Base-by-base conservation (phyloP, 768 basidiomycete species). In the Tylopilus rubrobrunneus region DNA sequence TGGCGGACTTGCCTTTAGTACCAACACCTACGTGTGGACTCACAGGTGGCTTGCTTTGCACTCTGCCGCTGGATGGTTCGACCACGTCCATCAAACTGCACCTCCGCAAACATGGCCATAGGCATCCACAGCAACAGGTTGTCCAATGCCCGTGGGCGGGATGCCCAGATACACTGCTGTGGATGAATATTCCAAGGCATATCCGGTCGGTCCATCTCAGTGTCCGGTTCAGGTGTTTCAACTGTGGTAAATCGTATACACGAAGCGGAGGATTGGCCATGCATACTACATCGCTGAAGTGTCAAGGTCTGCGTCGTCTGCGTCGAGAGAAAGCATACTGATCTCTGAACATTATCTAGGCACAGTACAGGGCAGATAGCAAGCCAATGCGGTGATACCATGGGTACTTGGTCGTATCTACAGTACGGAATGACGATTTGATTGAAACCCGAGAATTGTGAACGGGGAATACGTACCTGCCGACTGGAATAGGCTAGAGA, bases 171-270 rank as follows among this genome's bases (percentile, higher is more conserved):
- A 46, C 12, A n/a, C 3, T 64, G 36, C 37, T n/a, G 27, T 63
- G 62, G 62, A 45, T 36, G 49, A 63, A 51, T 17, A 46, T 61
- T 1, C 42, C 52, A 7, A 57, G 62, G 27, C 59, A 63, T 5
- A 52, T 63, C 40, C 53, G 41, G 10, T 61, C 59, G 4, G 12
- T 48, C 25, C 62, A 63, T 25, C 39, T 61, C 7, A 49, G 48
- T 17, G 40, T 64, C 39, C 43, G 52, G 15, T 52, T 58, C n/a
- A 28, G 4, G 5, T 58, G 59, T 19, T 7, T 7, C 15, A 41
- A 50, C 5, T 64, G 59, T 4, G 39, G 25, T 4, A 62, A 52
- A 28, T 1, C 7, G 2, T 63, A 60, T 27, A 54, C 54, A 1
- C 53, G 61, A 15, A 37, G 7, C 1, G 19, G 39, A 33, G 52